Percentiles rank a stretch among this genome's conserved stretches.
Evolutionary conservation across 805 yeast genomes (phyloP).

Genomic region (Wickerhamomyces alni): DNA sequence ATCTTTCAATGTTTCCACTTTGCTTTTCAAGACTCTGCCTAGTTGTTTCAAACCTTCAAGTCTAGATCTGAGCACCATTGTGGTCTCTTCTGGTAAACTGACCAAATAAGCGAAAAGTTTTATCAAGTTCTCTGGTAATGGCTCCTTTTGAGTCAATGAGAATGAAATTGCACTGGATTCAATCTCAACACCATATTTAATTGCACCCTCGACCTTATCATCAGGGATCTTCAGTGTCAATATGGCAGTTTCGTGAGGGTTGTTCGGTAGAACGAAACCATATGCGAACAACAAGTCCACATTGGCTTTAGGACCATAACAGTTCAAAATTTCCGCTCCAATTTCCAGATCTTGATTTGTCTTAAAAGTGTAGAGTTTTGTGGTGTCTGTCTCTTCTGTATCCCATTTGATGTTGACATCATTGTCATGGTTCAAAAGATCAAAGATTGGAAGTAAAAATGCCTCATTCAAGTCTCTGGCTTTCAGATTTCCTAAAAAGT

Average conservation of each 20-base stretch:
- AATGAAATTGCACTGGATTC: conserved; percentile 37
- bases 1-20: conserved; percentile 34
- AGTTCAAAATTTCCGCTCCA: conserved; percentile 60
- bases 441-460: conserved; percentile 73
- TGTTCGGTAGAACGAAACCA: conserved; percentile 63
- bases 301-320: conserved; percentile 85
- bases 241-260: conserved; percentile 51
- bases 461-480: conserved; percentile 44
- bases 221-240: conserved; percentile 51
- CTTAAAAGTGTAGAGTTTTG: conserved; percentile 34
- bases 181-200: conserved; percentile 32
- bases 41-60: conserved; percentile 58
- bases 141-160: conserved; percentile 26
- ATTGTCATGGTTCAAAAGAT: conserved; percentile 70
- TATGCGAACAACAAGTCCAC: conserved; percentile 77
- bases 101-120: conserved; percentile 51
- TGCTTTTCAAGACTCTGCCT: conserved; percentile 44
- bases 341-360: conserved; percentile 25
- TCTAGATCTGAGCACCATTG: conserved; percentile 44
- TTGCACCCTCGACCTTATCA: conserved; percentile 24
- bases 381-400: conserved; percentile 11
- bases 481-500: conserved; percentile 37
- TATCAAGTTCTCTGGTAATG: conserved; percentile 40
- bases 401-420: conserved; percentile 61
- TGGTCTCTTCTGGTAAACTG: conserved; percentile 41